Base-by-base conservation (phyloP, 345 rosid genomes). In the Syzygium oleosum region DNA sequence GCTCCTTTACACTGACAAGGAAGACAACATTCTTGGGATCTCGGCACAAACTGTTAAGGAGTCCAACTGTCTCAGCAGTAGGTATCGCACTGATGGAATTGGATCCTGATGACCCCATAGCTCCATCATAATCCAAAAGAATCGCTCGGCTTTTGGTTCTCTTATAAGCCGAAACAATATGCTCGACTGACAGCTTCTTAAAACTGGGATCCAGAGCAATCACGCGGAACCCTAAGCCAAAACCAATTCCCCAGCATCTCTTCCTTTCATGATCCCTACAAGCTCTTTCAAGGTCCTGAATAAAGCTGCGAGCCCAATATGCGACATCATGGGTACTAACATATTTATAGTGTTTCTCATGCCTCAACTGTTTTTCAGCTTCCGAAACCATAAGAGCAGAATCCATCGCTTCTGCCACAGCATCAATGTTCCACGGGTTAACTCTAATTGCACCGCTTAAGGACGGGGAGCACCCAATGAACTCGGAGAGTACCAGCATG, bases 291-390 rank as follows among this genome's bases (percentile, higher is more conserved):
- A 96, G 97, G 93, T 97, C 99, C 90, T 95, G 99, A 91, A 96
- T 73, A 93, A 97, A 97, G 92, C 99, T 97, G 21, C 86, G 94
- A 0, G 99, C 98, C 99, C 99, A 97, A 87, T 97, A 97, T 3
- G 96, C 98, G 85, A 97, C 99, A 89, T 96, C 99, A 88, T 96
- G 99, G 4, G 99, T 96, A 86, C 98, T 95, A 83, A 97, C 99
- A 84, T 96, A 96, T 84, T 95, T 94, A 86, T 95, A 90, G 91
- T 97, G 99, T 93, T 96, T 97, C 90, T 97, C 99, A 16, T 97
- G 99, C 52, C 99, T 93, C 94, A 95, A 77, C 80, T 96, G 96
- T 89, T 95, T 97, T 90, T 97, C 99, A 31, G 92, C 91, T 88
- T 94, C 98, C 19, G 97, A 91, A 86, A 93, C 89, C 88, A 90